phyloP scores from a whole-genome alignment of 129 eudicot genomes.

The Flaveria trinervia region DNA sequence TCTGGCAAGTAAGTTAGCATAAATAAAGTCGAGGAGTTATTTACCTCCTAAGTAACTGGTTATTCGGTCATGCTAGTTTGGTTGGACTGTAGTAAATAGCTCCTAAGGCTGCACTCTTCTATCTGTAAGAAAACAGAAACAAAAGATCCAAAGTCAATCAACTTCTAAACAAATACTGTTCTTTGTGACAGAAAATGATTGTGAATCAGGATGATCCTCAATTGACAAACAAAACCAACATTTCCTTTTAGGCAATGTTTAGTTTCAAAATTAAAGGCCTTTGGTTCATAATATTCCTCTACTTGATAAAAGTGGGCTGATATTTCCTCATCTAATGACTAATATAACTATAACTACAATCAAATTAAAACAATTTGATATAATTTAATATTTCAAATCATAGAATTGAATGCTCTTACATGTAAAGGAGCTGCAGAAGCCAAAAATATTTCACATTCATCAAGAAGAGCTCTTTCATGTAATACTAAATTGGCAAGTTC shows the following conservation, averaged over 20 bases:
- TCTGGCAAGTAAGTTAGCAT: not conserved
- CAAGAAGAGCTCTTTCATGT: slow-evolving; percentile 80
- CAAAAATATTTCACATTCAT: slow-evolving; percentile 76
- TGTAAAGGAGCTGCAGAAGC: slow-evolving; percentile 60
- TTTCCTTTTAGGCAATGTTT: not conserved
- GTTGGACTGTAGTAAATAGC: slow-evolving; percentile 61
- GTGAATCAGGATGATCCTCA: too few relatives aligned
- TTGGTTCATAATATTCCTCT: not conserved
- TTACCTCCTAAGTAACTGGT: slow-evolving; percentile 23
- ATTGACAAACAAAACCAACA: not conserved
- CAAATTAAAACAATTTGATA: not conserved
- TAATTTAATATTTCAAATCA: slow-evolving; percentile 12
- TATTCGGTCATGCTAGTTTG: slow-evolving; percentile 39
- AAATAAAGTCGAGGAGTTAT: slow-evolving; percentile 6
- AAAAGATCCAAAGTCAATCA: not conserved
- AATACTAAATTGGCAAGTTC: slow-evolving; percentile 74
- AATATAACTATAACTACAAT: not conserved
- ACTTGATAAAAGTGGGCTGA: not conserved
- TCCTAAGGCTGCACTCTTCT: slow-evolving; percentile 78
- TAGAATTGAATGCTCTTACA: slow-evolving; percentile 37
- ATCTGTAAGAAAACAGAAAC: slow-evolving; percentile 43
- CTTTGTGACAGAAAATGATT: too few relatives aligned
- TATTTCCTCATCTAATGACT: not conserved
- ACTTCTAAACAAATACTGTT: not conserved
- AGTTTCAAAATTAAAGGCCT: not conserved